These are phyloP conservation scores for Ogataea paradorogensis DNA, from an alignment of 805 yeast species.

Conservation along the genomic window DNA sequence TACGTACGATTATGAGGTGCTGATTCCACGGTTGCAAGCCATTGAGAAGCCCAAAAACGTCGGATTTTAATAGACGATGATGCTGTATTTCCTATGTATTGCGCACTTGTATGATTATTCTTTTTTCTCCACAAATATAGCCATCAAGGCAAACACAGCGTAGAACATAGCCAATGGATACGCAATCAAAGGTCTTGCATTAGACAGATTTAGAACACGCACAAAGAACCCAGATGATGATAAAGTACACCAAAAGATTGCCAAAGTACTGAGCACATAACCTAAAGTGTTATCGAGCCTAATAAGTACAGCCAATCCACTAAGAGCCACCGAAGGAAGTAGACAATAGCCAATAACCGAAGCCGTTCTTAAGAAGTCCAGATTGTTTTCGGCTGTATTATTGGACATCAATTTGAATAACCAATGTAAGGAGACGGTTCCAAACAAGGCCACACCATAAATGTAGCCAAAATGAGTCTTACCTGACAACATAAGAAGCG, in stretches of 20 bases:
- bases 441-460: slow-evolving; percentile 92
- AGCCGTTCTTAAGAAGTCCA: slow-evolving; percentile 70
- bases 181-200: slow-evolving; percentile 87
- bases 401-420: slow-evolving; percentile 86
- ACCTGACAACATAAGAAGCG: slow-evolving; percentile 78
- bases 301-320: slow-evolving; percentile 65
- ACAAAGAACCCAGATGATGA: slow-evolving; percentile 93
- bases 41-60: slow-evolving; percentile 6
- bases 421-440: slow-evolving; percentile 79
- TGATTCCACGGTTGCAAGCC: slow-evolving; percentile 52
- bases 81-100: slow-evolving; percentile 9
- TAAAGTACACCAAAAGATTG: slow-evolving; percentile 87
- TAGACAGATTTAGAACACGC: slow-evolving; percentile 73
- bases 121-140: slow-evolving; percentile 57
- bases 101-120: slow-evolving; percentile 11
- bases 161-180: slow-evolving; percentile 91
- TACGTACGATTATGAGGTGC: slow-evolving; percentile 63
- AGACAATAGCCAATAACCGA: slow-evolving; percentile 93
- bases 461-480: slow-evolving; percentile 96
- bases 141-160: slow-evolving; percentile 93
- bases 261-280: slow-evolving; percentile 59
- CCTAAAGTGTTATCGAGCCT: slow-evolving; percentile 74
- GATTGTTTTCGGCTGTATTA: slow-evolving; percentile 35
- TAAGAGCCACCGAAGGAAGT: slow-evolving; percentile 78
- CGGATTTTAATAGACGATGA: slow-evolving; percentile 3